phyloP scores from a whole-genome alignment of 371 early-diverging fungal genomes.

The Umbelopsis sp. region DNA sequence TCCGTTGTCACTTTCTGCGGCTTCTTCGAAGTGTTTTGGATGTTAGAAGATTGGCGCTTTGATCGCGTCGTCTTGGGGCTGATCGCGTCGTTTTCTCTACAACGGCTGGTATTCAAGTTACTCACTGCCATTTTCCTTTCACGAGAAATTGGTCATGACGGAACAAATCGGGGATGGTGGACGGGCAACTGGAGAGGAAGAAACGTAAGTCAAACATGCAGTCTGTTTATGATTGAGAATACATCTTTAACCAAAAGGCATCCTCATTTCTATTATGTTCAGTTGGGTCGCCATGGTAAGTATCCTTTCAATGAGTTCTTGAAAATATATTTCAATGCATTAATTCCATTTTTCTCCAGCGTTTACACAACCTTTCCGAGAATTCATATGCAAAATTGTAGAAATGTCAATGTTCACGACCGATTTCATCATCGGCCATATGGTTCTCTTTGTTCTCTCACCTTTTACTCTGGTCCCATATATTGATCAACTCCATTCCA shows the following conservation, averaged over 20 bases:
- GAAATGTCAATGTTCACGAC: slow-evolving; percentile 85
- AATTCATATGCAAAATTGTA: slow-evolving; percentile 84
- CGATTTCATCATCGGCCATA: slow-evolving; percentile 80
- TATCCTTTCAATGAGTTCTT: too few relatives aligned
- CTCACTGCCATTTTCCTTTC: slow-evolving; percentile 74
- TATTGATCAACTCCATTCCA: slow-evolving; percentile 79
- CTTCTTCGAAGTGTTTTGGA: slow-evolving; percentile 70
- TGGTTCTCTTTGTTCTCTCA: slow-evolving; percentile 73
- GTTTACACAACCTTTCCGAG: slow-evolving; percentile 68
- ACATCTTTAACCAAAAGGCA: background rate
- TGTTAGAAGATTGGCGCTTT: slow-evolving; percentile 65
- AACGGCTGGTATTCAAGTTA: slow-evolving; percentile 73
- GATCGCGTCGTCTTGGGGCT: slow-evolving; percentile 69
- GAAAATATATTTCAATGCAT: too few relatives aligned
- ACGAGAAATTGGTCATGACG: slow-evolving; percentile 80
- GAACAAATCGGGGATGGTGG: slow-evolving; percentile 90
- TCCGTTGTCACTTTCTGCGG: slow-evolving; percentile 63
- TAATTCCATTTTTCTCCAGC: slow-evolving; percentile 19
- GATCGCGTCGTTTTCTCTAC: slow-evolving; percentile 65
- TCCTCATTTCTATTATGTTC: slow-evolving; percentile 25
- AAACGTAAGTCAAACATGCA: slow-evolving; percentile 31
- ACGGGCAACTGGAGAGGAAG: slow-evolving; percentile 76
- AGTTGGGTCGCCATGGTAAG: slow-evolving; percentile 11
- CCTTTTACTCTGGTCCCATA: slow-evolving; percentile 75
- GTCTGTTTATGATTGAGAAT: background rate